These are phyloP conservation scores for Didymella segeticola DNA, from an alignment of 2,329 filamentous ascomycete genomes.

Conservation along the genomic window DNA sequence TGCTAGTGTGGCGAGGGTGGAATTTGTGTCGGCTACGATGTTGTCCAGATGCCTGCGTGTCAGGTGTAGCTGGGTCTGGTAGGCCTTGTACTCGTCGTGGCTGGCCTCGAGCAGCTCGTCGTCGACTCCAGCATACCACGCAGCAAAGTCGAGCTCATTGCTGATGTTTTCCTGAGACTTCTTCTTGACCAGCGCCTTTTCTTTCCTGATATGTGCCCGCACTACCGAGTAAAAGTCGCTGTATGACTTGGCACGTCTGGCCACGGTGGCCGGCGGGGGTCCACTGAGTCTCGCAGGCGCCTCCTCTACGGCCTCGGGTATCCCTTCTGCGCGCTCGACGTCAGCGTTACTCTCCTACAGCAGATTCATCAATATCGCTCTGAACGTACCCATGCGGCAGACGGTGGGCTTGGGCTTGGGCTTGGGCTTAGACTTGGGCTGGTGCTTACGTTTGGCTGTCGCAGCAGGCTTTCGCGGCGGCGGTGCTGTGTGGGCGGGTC, in stretches of 20 bases:
- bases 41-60: slow-evolving; percentile 83
- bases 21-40: slow-evolving; percentile 77
- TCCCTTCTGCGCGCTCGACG: slow-evolving; percentile 61
- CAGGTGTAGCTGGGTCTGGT: slow-evolving; percentile 79
- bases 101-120: slow-evolving; percentile 78
- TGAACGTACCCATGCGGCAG: slow-evolving; percentile 37
- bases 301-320: slow-evolving; percentile 67
- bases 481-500: slow-evolving; percentile 60
- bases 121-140: slow-evolving; percentile 66
- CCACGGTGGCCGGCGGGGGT: slow-evolving; percentile 70
- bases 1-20: slow-evolving; percentile 76
- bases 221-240: slow-evolving; percentile 76
- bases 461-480: slow-evolving; percentile 72
- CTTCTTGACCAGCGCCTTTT: slow-evolving; percentile 50
- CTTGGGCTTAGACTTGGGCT: too few relatives aligned
- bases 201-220: slow-evolving; percentile 63
- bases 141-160: slow-evolving; percentile 65
- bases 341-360: slow-evolving; percentile 63
- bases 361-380: slow-evolving; percentile 50
- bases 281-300: slow-evolving; percentile 58
- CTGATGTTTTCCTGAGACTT: slow-evolving; percentile 54
- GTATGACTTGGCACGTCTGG: slow-evolving; percentile 76
- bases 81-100: slow-evolving; percentile 84
- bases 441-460: slow-evolving; percentile 58
- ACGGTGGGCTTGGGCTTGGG: slow-evolving; percentile 54